phyloP scores from a whole-genome alignment of 2,329 filamentous ascomycete genomes.

The Fusarium virguliforme region DNA sequence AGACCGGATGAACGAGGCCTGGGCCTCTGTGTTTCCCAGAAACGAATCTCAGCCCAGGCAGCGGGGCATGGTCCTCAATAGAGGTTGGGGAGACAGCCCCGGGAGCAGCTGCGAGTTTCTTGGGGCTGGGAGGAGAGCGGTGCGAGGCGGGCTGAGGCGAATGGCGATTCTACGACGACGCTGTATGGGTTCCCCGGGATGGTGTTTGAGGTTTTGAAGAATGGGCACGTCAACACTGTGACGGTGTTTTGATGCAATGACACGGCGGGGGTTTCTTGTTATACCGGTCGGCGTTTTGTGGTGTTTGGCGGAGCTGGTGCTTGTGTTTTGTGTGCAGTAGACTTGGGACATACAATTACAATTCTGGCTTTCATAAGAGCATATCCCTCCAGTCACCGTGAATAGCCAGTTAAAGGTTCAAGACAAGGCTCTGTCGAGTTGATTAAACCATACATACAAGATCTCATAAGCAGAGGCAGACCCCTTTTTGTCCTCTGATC shows the following conservation, averaged over 20 bases:
- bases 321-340: conserved; percentile 20
- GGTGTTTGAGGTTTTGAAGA: conserved; percentile 96
- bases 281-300: conserved; percentile 32
- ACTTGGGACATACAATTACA: background rate
- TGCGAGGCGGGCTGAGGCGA: conserved; percentile 68
- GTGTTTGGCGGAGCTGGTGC: conserved; percentile 27
- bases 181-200: conserved; percentile 94
- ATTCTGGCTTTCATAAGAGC: background rate
- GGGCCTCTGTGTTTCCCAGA: conserved; percentile 77
- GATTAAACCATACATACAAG: conserved; percentile 31
- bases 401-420: background rate
- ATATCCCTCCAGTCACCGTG: background rate
- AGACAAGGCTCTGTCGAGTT: background rate
- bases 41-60: conserved; percentile 68
- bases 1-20: conserved; percentile 76
- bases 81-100: conserved; percentile 92
- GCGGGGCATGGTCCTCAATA: conserved; percentile 88
- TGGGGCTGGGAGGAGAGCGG: conserved; percentile 88
- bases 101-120: conserved; percentile 90
- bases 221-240: conserved; percentile 88
- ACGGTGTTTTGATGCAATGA: conserved; percentile 79
- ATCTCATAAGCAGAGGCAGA: conserved; percentile 17
- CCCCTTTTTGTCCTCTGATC: conserved; percentile 12
- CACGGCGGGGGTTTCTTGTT: background rate
- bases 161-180: conserved; percentile 79